Conservation (phyloP, 352 stramenopile species). For the Globisporangium megalacanthum region DNA sequence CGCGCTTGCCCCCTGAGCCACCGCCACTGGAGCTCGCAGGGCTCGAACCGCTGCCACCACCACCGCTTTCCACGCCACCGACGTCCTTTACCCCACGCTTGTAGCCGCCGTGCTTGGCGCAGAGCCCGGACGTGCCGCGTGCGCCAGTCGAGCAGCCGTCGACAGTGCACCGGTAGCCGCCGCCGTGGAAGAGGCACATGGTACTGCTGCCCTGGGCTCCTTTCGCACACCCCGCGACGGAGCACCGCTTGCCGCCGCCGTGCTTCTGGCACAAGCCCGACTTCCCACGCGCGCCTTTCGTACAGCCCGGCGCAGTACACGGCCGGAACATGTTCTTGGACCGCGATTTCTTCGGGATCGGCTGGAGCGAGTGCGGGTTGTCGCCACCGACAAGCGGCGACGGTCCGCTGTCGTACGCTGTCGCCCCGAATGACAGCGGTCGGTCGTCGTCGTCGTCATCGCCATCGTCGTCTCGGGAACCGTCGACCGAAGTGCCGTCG, state of each 20-base stretch:
- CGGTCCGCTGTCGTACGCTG: background rate
- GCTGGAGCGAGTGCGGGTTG: constrained; percentile 21
- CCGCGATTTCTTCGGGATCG: constrained; percentile 51
- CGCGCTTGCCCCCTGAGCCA: constrained; percentile 9
- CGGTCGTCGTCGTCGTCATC: background rate
- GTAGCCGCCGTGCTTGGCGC: constrained; percentile 78
- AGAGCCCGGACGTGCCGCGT: constrained; percentile 66
- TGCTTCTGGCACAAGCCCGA: constrained; percentile 83
- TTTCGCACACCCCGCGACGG: constrained; percentile 54
- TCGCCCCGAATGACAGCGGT: background rate
- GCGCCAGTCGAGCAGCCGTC: constrained; percentile 69
- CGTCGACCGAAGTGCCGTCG: background rate
- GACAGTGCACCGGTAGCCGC: constrained; percentile 76
- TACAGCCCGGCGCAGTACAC: constrained; percentile 55
- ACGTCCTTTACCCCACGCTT: constrained; percentile 36
- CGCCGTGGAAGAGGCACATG: constrained; percentile 79
- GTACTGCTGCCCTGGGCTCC: constrained; percentile 75
- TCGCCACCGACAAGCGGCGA: constrained; percentile 1
- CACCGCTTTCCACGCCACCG: background rate
- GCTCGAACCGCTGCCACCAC: background rate
- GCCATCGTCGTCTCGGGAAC: constrained; percentile 1
- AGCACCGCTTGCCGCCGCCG: constrained; percentile 78
- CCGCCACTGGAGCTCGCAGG: background rate
- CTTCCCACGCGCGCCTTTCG: constrained; percentile 74
- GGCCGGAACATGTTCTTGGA: constrained; percentile 70